Base-by-base conservation (phyloP, 2,329 filamentous ascomycete genomes). In the Claviceps lovelessii region DNA sequence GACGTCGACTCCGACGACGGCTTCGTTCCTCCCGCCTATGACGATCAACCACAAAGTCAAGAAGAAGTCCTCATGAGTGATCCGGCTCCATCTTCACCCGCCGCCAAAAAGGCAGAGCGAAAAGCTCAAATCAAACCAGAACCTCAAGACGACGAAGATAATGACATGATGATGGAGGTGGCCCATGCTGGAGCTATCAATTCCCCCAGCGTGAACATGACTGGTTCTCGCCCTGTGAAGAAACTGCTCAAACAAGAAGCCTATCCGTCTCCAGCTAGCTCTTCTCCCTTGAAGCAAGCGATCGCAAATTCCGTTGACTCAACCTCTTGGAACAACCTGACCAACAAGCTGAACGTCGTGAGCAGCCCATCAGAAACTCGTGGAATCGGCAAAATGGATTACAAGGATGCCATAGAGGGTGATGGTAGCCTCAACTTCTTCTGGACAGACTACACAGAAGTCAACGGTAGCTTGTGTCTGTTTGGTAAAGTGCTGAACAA, bases 401-500 rank as follows among this genome's bases (percentile, higher is more conserved):
- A 88, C 56, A 81, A 86, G 58, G 86, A 95, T 68, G 90, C 88
- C n/a, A 72, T 95, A n/a, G 91, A 97, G 67, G 83, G 88, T 58
- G 90, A 98, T 64, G 93, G 91, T 41, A 94, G 87, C 61, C 76
- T 98, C 35, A 85, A 85, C 61, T 89, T 98, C 74, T 98, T 96
- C 73, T 98, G 93, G 93, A 86, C 88, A 8, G 93, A 98, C 69
- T 98, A 95, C 65, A 89, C 86, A 0, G 93, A 98, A 66, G 76
- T 95, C 66, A 90, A 90, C 63, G 91, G 91, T 56, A 93, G 84
- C 61, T 74, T 98, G 10, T 97, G 90, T 67, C 78, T 98, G 11
- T 97, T 98, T 65, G 93, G 93, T 59, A 98, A 98, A 67, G 91
- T 96, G 29, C 83, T 90, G 63, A 90, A 96, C 72, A 95, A 90